Base-by-base conservation (phyloP, 352 stramenopile species). In the Phytopythium kandeliae region DNA sequence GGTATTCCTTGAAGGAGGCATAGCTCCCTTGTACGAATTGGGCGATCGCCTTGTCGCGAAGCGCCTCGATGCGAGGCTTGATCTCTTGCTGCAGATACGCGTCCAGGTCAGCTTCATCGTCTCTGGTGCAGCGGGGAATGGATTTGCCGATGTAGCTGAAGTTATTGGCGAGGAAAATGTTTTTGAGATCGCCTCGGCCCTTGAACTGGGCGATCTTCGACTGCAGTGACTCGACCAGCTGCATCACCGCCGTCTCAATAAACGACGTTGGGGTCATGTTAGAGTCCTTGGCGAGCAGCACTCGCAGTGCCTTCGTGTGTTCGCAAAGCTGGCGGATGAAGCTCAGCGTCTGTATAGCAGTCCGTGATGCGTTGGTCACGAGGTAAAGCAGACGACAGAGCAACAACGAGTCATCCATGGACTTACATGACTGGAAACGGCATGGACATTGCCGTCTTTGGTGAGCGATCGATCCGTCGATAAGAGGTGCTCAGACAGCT, bases 81-180 rank as follows among this genome's bases (percentile, higher is more conserved):
- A 96, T 96, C 33, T 77, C 71, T 19, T 65, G 61, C 31, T 78
- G 67, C 10, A 92, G 63, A 19, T 86, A 66, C 1, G 54, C 50
- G 40, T 81, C 72, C 10, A 89, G 63, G 24, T 79, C 67, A 26
- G 68, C 62, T 19, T 85, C 74, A 15, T 62, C 58, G 3, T 49
- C 48, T 17, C 67, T 48, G 2, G 56, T 36, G 24, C 80, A 87
- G 31, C 66, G 69, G 6, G 72, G 70, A 12, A 98, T 64, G 24
- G 89, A 83, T 33, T 86, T 90, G 11, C 81, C 63, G 15, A 98
- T 68, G 57, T 96, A 98, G 38, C 87, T 89, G 16, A 85, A 92
- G 59, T 98, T 98, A 71, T 98, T 98, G 37, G 92, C 83, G 25
- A 97, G 77, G 58, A 98, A 98, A n/a, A 98, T 64, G 17, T 77